phyloP scores from a whole-genome alignment of 2,329 filamentous ascomycete genomes.

The Penicillium freii region DNA sequence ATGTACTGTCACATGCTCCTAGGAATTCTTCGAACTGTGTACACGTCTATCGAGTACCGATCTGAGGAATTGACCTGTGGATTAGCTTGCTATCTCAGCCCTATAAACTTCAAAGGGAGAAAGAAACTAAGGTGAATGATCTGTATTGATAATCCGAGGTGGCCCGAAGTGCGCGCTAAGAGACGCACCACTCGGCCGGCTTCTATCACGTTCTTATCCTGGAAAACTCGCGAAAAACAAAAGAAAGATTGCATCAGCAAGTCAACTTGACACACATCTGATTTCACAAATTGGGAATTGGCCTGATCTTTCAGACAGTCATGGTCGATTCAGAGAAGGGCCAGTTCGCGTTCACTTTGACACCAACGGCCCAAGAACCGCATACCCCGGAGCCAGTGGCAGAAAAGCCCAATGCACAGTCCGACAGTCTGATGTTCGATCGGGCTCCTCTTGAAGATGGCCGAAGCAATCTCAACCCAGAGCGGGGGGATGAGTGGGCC shows the following conservation, averaged over 20 bases:
- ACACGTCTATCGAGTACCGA: background rate
- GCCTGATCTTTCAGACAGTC: background rate
- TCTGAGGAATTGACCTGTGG: background rate
- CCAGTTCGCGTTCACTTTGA: background rate
- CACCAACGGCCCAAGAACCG: background rate
- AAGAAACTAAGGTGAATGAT: background rate
- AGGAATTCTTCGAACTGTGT: background rate
- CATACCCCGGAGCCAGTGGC: background rate
- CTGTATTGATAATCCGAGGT: slow-evolving; percentile 4
- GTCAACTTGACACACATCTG: background rate
- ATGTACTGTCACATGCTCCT: background rate
- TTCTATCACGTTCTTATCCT: slow-evolving; percentile 7
- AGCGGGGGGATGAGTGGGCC: slow-evolving; percentile 18
- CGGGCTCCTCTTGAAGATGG: background rate
- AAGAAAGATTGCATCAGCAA: background rate
- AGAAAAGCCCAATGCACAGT: background rate
- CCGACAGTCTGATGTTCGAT: background rate
- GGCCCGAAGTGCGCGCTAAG: background rate
- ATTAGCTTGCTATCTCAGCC: background rate
- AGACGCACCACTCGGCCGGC: background rate
- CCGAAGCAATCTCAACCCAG: background rate
- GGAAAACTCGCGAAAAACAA: background rate
- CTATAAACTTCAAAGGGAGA: background rate
- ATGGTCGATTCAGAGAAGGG: slow-evolving; percentile 1
- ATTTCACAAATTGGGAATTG: background rate